Conservation (phyloP, 148 eudicot species). For the Vaccinium macrocarpon region DNA sequence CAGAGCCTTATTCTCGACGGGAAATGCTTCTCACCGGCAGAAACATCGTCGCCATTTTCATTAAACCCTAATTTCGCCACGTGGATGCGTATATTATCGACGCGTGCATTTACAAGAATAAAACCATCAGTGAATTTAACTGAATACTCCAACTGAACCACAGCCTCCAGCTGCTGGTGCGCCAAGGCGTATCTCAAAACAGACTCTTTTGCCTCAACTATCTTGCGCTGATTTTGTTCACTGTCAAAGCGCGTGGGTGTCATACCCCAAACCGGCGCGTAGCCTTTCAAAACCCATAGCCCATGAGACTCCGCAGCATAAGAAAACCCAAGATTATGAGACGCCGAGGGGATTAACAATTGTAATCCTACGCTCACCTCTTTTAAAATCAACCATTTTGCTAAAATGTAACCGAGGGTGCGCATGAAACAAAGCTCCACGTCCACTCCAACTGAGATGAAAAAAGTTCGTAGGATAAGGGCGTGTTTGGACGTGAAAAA, state of each 20-base stretch:
- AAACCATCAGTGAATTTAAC: conserved; percentile 47
- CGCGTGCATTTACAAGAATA: conserved; percentile 60
- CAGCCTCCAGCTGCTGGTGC: conserved; percentile 81
- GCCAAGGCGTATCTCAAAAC: conserved; percentile 75
- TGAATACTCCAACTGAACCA: conserved; percentile 67
- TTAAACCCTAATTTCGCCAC: conserved; percentile 62
- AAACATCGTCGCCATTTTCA: conserved; percentile 23
- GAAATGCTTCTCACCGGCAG: conserved; percentile 59
- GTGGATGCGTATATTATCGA: conserved; percentile 74
- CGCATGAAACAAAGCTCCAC: conserved; percentile 73
- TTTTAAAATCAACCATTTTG: conserved; percentile 63
- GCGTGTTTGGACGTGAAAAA: conserved; percentile 40
- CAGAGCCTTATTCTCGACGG: conserved; percentile 71
- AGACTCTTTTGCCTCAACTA: conserved; percentile 57
- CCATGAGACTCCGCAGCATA: conserved; percentile 73
- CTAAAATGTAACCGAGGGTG: conserved; percentile 75
- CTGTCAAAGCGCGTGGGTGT: conserved; percentile 23
- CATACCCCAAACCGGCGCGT: conserved; percentile 71
- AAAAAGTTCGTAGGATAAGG: conserved; percentile 51
- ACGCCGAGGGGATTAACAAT: conserved; percentile 30
- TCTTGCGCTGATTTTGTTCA: conserved; percentile 16
- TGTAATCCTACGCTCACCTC: conserved; percentile 66
- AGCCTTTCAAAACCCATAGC: conserved; percentile 68
- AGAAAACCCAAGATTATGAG: conserved; percentile 47
- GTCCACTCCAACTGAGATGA: conserved; percentile 55